A percentile compares a stretch with the other conserved stretches of the same genome.
These are phyloP conservation scores for Helichrysum umbraculigerum DNA, from an alignment of 129 eudicot genomes.

Conservation along the genomic window DNA sequence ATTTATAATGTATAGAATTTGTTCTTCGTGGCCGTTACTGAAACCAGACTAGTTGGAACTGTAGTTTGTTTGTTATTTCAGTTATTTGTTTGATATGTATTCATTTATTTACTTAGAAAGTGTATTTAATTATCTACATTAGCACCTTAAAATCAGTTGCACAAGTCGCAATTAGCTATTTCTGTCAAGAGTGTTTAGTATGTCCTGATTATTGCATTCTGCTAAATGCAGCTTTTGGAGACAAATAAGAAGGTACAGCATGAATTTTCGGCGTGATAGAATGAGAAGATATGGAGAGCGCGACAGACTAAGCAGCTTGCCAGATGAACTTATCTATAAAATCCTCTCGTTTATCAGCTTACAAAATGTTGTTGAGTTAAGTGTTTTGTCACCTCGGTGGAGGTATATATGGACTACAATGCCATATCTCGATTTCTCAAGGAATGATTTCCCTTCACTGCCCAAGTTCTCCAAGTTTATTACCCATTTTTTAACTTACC, in stretches of 20 bases:
- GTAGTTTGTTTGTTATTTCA: no score
- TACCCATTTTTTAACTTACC: neutral
- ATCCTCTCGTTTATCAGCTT: neutral
- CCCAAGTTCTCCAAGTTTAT: conserved; percentile 12
- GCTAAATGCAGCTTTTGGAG: neutral
- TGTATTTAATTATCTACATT: no score
- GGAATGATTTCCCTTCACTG: neutral
- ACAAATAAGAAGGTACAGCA: neutral
- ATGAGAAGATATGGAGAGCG: neutral
- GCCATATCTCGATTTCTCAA: neutral
- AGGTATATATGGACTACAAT: conserved; percentile 3
- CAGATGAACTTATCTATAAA: neutral
- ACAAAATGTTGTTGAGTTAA: neutral
- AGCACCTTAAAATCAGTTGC: no score
- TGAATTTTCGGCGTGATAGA: neutral
- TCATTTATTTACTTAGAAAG: no score
- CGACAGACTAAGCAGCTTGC: conserved; percentile 8
- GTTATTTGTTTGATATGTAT: no score
- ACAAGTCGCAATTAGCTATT: no score
- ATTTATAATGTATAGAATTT: no score
- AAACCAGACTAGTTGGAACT: no score
- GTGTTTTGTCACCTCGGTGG: conserved; percentile 15
- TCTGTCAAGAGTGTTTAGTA: neutral
- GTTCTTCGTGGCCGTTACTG: no score
- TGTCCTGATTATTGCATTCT: neutral